Percentiles rank a stretch among this genome's conserved stretches.
Evolutionary conservation across 1,284 basidiomycete species (phyloP).

Genomic region (Ganoderma meredithae): DNA sequence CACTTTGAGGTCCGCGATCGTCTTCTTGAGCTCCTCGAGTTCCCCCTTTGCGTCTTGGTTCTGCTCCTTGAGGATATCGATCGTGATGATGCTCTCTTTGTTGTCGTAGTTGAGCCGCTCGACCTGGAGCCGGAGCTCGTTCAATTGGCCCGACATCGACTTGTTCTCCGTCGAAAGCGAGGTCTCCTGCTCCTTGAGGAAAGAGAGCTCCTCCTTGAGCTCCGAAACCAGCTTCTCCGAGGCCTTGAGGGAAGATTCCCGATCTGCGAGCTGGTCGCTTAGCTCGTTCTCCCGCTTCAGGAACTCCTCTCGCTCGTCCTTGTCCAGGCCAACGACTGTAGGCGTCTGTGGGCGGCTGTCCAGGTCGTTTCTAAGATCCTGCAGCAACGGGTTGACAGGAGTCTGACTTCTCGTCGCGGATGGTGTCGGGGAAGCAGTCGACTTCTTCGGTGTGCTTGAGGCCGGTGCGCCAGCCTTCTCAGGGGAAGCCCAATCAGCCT

Average conservation of each 20-base stretch:
- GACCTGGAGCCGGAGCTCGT: slow-evolving; percentile 91
- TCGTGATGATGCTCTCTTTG: slow-evolving; percentile 94
- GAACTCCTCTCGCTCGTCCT: slow-evolving; percentile 98
- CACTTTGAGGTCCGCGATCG: slow-evolving; percentile 80
- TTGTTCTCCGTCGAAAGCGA: slow-evolving; percentile 90
- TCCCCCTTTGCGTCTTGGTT: slow-evolving; percentile 89
- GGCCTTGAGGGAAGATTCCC: slow-evolving; percentile 79
- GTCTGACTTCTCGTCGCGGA: slow-evolving; percentile 76
- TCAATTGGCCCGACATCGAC: slow-evolving; percentile 87
- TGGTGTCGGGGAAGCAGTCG: slow-evolving; percentile 65
- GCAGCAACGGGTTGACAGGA: slow-evolving; percentile 81
- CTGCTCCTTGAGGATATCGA: slow-evolving; percentile 97
- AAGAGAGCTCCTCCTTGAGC: slow-evolving; percentile 83
- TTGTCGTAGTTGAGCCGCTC: slow-evolving; percentile 95
- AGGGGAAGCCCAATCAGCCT: slow-evolving; percentile 82
- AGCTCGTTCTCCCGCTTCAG: slow-evolving; percentile 96
- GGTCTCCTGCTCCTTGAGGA: slow-evolving; percentile 92
- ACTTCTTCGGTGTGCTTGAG: slow-evolving; percentile 61
- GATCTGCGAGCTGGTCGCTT: slow-evolving; percentile 92
- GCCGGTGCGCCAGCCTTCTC: slow-evolving; percentile 62
- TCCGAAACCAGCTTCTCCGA: slow-evolving; percentile 87
- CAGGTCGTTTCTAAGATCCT: slow-evolving; percentile 74
- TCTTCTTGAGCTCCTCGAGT: slow-evolving; percentile 89
- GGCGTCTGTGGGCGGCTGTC: slow-evolving; percentile 89
- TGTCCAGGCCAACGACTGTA: slow-evolving; percentile 85